Base-by-base conservation (phyloP, 768 basidiomycete species). In the Kwoniella mangroviensis region DNA sequence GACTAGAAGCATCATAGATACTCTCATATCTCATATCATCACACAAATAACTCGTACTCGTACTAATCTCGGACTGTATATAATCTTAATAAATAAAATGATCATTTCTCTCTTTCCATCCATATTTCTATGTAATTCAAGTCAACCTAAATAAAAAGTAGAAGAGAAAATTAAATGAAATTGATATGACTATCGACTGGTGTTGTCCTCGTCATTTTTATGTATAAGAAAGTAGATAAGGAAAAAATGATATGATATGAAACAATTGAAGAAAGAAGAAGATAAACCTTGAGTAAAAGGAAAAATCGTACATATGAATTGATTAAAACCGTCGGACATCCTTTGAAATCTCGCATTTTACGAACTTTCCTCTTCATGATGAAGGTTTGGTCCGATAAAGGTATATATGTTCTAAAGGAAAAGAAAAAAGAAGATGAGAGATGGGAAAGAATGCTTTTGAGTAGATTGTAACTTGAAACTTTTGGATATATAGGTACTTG, bases 151-250 rank as follows among this genome's bases (percentile, higher is more conserved):
- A 53, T 3, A 57, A 45, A 58, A 68, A n/a, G 51, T n/a, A 49
- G 57, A 60, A 52, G 60, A 40, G 49, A 58, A 28, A 55, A 49
- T 41, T 21, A 53, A 57, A 55, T 34, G 41, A 65, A 53, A 21
- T 26, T 34, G 6, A 34, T 34, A 59, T 64, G 65, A 66, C 65
- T 66, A 66, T 56, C 65, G 65, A 66, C 65, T 66, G 65, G 65
- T 66, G 65, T 66, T 55, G 65, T 66, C 65, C 65, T 66, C 65
- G 28, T 66, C 65, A 66, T 42, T 43, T 21, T 41, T 60, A 26
- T 11, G 24, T 41, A 42, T 60, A 34, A 34, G 34, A 42, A 42
- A 22, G 45, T 49, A 13, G 15, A 62, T 26, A 49, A n/a, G 40
- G 21, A 62, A 45, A 62, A 55, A 45, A 15, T 62, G 45, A n/a